These are phyloP conservation scores for Ceratobasidium sp. DNA, from an alignment of 1,284 basidiomycete species.

Conservation along the genomic window DNA sequence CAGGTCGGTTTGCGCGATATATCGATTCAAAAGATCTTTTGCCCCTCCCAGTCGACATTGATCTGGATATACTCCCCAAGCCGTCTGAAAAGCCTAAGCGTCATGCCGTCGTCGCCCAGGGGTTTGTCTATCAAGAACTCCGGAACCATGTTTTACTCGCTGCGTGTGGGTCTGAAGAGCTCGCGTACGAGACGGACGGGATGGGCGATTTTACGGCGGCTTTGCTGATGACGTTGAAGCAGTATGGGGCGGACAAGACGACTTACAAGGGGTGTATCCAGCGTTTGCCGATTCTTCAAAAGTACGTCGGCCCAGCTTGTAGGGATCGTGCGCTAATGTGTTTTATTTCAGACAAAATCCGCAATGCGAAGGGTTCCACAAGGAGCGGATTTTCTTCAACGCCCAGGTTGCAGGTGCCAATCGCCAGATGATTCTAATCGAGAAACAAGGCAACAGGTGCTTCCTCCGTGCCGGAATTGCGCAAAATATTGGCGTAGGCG, in stretches of 20 bases:
- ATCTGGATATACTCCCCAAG: conserved; percentile 6
- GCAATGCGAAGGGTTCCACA: conserved; percentile 17
- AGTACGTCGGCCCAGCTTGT: neutral
- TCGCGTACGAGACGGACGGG: conserved; percentile 28
- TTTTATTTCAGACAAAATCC: conserved; percentile 13
- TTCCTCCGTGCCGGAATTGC: conserved; percentile 21
- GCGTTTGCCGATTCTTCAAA: neutral
- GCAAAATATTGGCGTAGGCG: conserved; percentile 20
- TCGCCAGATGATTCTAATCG: conserved; percentile 11
- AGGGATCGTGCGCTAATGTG: neutral
- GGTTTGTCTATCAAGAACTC: conserved; percentile 1
- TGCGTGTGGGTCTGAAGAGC: conserved; percentile 16
- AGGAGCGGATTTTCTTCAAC: conserved; percentile 33
- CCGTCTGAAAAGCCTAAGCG: neutral
- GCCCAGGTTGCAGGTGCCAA: conserved; percentile 10
- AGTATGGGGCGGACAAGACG: conserved; percentile 9
- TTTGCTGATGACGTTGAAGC: conserved; percentile 1
- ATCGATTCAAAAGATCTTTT: neutral
- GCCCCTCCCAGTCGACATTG: neutral
- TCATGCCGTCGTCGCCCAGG: neutral
- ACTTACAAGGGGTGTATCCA: conserved; percentile 39
- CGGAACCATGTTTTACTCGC: conserved; percentile 29
- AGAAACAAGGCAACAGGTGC: neutral
- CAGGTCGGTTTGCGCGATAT: neutral
- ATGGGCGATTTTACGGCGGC: conserved; percentile 24